phyloP scores from a whole-genome alignment of 202 grass and related monocot genomes.

The Brachypodium distachyon region DNA sequence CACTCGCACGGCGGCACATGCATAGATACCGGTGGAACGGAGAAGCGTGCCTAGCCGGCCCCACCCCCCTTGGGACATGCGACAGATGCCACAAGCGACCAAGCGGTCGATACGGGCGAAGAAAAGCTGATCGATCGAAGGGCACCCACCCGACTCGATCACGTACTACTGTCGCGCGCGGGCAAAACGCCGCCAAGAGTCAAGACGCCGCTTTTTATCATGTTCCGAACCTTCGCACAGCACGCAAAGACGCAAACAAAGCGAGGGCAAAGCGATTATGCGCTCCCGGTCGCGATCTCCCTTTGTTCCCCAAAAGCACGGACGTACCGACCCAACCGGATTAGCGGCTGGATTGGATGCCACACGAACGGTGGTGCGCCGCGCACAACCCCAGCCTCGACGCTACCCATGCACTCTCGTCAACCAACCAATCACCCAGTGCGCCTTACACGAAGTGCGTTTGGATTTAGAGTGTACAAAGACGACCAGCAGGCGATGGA shows the following conservation, averaged over 20 bases:
- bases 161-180: no score
- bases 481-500: background rate
- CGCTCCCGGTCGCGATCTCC: background rate
- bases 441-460: background rate
- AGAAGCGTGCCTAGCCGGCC: background rate
- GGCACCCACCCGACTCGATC: background rate
- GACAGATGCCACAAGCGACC: background rate
- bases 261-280: background rate
- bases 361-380: slow-evolving; percentile 23
- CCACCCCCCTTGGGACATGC: background rate
- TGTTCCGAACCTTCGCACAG: slow-evolving; percentile 22
- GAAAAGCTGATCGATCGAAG: background rate
- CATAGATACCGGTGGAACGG: background rate
- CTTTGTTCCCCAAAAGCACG: slow-evolving; percentile 34
- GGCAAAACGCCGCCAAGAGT: background rate
- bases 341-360: background rate
- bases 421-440: background rate
- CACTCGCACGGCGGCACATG: background rate
- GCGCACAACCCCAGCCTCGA: slow-evolving; percentile 10
- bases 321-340: slow-evolving; percentile 9
- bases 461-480: background rate
- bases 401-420: background rate
- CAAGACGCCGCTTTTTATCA: background rate
- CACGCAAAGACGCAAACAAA: slow-evolving; percentile 31
- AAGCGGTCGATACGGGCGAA: background rate